These are phyloP conservation scores for Dendrobium chrysotoxum DNA, from an alignment of 106 monocot species.

Conservation along the genomic window DNA sequence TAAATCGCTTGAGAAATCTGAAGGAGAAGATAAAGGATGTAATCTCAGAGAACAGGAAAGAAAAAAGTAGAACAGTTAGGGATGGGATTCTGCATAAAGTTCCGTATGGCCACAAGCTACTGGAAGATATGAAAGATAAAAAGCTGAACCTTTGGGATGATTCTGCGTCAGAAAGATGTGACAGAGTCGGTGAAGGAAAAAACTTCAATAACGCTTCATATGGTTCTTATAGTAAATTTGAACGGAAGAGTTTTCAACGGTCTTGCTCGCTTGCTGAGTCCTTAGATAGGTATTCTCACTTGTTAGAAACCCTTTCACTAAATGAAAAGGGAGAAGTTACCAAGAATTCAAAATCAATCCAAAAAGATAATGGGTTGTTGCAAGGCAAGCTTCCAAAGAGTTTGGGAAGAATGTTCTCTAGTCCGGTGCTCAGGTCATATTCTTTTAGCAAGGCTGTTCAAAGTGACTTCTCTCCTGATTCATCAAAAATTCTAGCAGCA, in stretches of 20 bases:
- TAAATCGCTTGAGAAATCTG: constrained; percentile 20
- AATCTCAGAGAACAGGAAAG: constrained; percentile 29
- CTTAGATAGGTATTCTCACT: constrained; percentile 33
- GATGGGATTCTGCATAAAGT: constrained; percentile 74
- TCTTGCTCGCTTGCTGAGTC: constrained; percentile 38
- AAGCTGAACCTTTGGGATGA: neutral
- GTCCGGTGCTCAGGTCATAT: constrained; percentile 9
- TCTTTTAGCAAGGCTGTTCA: constrained; percentile 14
- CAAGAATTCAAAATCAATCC: constrained; percentile 10
- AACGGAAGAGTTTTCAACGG: constrained; percentile 12
- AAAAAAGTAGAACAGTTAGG: constrained; percentile 39
- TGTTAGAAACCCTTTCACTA: constrained; percentile 25
- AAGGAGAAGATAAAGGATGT: constrained; percentile 36
- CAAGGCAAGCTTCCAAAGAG: constrained; percentile 12
- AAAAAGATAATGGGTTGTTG: constrained; percentile 14
- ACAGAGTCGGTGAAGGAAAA: constrained; percentile 2
- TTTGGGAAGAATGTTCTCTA: constrained; percentile 21
- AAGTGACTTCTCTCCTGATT: constrained; percentile 5
- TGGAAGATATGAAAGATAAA: constrained; percentile 15
- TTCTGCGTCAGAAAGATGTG: neutral
- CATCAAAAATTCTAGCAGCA: neutral
- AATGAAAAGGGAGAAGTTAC: constrained; percentile 13
- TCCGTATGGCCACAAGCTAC: constrained; percentile 46
- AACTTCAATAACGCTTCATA: constrained; percentile 4
- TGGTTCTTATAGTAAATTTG: constrained; percentile 10